Percentiles rank a stretch among this genome's conserved stretches.
phyloP scores from a whole-genome alignment of 805 yeast genomes.

The Vanderwaltozyma tropicalis region DNA sequence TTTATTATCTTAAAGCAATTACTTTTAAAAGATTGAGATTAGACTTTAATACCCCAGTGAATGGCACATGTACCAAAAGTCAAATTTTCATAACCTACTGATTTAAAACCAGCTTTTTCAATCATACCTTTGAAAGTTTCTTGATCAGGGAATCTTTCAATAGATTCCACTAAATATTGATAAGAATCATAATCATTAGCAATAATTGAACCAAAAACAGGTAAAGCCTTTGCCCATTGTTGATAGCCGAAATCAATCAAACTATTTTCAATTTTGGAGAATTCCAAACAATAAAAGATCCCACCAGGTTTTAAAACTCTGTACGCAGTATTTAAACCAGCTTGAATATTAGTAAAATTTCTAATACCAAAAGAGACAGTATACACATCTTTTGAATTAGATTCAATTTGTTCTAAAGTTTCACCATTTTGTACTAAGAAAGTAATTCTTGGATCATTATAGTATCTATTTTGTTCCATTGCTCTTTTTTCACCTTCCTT shows the following conservation, averaged over 20 bases:
- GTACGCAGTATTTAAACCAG: constrained; percentile 90
- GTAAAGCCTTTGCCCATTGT: constrained; percentile 79
- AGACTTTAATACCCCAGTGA: constrained; percentile 87
- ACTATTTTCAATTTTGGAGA: constrained; percentile 80
- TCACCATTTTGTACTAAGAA: constrained; percentile 93
- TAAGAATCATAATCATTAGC: constrained; percentile 95
- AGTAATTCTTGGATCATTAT: constrained; percentile 45
- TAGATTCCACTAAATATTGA: constrained; percentile 92
- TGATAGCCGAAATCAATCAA: constrained; percentile 67
- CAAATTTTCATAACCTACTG: constrained; percentile 84
- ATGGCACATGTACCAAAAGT: constrained; percentile 94
- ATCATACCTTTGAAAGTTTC: constrained; percentile 87
- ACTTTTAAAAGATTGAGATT: too few relatives aligned
- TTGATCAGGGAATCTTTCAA: constrained; percentile 83
- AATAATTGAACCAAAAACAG: constrained; percentile 89
- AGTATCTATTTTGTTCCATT: constrained; percentile 45
- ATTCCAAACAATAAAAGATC: constrained; percentile 91
- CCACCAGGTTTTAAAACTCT: constrained; percentile 96
- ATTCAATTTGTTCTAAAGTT: constrained; percentile 68
- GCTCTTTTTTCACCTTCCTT: constrained; percentile 81
- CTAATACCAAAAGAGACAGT: constrained; percentile 97
- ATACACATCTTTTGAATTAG: constrained; percentile 85
- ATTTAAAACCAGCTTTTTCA: constrained; percentile 90
- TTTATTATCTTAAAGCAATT: too few relatives aligned
- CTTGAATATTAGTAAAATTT: constrained; percentile 90